Conservation (phyloP, 2,329 filamentous ascomycete species). For the Boeremia exigua region DNA sequence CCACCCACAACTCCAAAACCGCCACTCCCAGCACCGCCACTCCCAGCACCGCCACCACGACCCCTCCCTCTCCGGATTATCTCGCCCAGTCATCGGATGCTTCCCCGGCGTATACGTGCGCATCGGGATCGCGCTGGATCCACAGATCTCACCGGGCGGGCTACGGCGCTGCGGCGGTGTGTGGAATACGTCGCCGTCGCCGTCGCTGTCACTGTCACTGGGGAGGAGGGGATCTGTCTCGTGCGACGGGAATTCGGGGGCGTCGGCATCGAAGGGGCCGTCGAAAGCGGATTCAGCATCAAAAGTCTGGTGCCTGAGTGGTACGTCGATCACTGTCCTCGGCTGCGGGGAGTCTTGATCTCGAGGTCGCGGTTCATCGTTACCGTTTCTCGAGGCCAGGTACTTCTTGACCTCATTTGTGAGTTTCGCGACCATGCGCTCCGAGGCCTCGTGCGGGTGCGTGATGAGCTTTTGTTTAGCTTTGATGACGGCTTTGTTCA, state of each 20-base stretch:
- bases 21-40: not conserved
- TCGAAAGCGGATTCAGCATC: not conserved
- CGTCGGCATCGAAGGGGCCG: not conserved
- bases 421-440: not conserved
- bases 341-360: not conserved
- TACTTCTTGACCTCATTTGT: not conserved
- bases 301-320: not conserved
- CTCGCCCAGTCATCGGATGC: not conserved
- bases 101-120: not conserved
- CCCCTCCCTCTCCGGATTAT: not conserved
- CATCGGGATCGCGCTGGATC: slow-evolving; percentile 4
- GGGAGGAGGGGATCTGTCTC: not conserved
- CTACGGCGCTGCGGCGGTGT: not conserved
- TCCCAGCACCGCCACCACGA: not conserved
- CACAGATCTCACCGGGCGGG: not conserved
- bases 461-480: not conserved
- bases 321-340: not conserved
- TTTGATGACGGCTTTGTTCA: slow-evolving; percentile 5
- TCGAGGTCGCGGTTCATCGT: too few species aligned
- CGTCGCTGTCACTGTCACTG: not conserved
- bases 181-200: not conserved
- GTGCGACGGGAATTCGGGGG: not conserved
- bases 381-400: not conserved
- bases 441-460: not conserved
- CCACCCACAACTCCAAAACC: not conserved